Evolutionary conservation across 768 basidiomycete species (phyloP), one percentile per base, ranked within the genome.

Genomic region (Brasilioporus rufonigricans): DNA sequence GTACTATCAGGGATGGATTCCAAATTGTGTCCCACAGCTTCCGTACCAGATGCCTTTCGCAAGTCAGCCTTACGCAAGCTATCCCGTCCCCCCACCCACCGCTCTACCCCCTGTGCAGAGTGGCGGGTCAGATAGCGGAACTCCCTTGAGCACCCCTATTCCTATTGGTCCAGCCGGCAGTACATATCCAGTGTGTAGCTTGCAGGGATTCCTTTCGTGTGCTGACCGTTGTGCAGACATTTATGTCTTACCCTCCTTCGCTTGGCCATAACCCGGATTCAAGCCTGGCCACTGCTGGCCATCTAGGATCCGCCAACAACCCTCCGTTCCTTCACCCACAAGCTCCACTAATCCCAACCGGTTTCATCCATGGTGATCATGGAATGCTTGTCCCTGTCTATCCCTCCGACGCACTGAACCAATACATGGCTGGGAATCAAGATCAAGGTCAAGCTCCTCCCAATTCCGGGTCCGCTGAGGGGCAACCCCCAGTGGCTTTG

Each of bases 301-400:
- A 61, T 24, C 44, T 53, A 7, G 67, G 69, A 52, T 38, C 55
- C 24, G 38, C 39, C 13, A 52, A 46, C 19, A 62, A 64, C 26
- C 44, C 55, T 19, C 29, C 57, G 5, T 33, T 65, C 45, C 32
- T 61, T 48, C 63, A 66, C 40, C 19, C 58, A 31, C 81, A 83
- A 61, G 77, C 85, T 5, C 86, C 87, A 18, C 71, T 87, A 12
- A 73, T 79, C 41, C 83, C 87, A 1, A 80, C 83, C 0, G 85
- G 86, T 2, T 90, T 89, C 62, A 80, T 87, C 50, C 86, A 88
- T 56, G 83, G 84, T 51, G 85, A 87, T 52, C 84, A 86, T 48
- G 86, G 88, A 5, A 81, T 81, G n/a, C 74, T 89, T 27, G 80
- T 88, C 39, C 80, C 88, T 23, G 78, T 88, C 31, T 89, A 90